Conservation (phyloP, 352 stramenopile species). For the Phytophthora sansomeana region DNA sequence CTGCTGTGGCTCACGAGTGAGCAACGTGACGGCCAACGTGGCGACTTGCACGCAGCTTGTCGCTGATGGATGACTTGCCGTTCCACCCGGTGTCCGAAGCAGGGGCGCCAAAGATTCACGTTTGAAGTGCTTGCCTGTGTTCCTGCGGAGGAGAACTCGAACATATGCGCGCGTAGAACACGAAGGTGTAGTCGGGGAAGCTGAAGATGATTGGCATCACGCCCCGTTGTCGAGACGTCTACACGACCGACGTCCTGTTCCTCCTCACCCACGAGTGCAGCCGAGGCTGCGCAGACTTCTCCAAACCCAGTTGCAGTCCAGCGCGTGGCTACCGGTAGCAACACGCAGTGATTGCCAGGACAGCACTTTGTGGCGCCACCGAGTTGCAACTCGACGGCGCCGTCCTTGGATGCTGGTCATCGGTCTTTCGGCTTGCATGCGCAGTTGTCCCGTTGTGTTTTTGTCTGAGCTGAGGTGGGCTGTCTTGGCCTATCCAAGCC, state of each 20-base stretch:
- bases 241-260: constrained; percentile 24
- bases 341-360: too few species aligned
- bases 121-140: constrained; percentile 28
- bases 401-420: constrained; percentile 20
- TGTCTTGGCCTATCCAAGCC: constrained; percentile 32
- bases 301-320: constrained; percentile 25
- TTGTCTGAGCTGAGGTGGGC: constrained; percentile 6
- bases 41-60: constrained; percentile 16
- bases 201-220: constrained; percentile 19
- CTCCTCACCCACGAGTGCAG: constrained; percentile 13
- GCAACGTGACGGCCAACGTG: constrained; percentile 18
- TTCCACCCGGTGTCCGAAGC: constrained; percentile 17
- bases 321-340: too few species aligned
- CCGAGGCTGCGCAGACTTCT: constrained; percentile 13
- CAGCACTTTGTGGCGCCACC: neutral
- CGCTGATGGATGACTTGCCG: neutral
- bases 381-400: constrained; percentile 12
- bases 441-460: constrained; percentile 1
- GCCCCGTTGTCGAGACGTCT: constrained; percentile 28
- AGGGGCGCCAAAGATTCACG: constrained; percentile 25
- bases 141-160: constrained; percentile 8
- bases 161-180: constrained; percentile 31
- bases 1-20: neutral
- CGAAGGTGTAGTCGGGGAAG: constrained; percentile 25
- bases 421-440: too few species aligned